phyloP scores from a whole-genome alignment of 2,329 filamentous ascomycete species.

The Pleochaeta shiraiana region DNA sequence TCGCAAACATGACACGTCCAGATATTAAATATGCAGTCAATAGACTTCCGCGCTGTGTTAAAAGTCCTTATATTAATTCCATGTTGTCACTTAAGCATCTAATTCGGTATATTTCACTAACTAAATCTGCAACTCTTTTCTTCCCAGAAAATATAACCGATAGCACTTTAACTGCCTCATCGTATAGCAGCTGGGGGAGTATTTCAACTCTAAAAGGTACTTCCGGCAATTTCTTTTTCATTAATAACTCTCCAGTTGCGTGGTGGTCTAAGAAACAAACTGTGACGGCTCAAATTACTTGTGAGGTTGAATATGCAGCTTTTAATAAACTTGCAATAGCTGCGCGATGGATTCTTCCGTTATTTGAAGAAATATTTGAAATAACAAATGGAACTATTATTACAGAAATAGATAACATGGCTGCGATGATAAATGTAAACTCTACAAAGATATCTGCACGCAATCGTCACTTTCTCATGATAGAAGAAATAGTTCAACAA shows the following conservation, averaged over 20 bases:
- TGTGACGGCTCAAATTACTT: too few species aligned
- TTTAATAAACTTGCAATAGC: background rate
- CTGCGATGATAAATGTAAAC: background rate
- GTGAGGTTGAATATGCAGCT: background rate
- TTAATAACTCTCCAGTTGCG: background rate
- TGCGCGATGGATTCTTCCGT: background rate
- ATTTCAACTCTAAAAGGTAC: background rate
- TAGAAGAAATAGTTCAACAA: background rate
- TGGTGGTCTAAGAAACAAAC: conserved; percentile 3
- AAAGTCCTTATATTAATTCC: background rate
- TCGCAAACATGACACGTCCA: background rate
- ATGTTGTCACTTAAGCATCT: too few species aligned
- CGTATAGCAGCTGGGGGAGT: too few species aligned
- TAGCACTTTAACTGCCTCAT: background rate
- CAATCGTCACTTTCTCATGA: background rate
- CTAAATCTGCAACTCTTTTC: background rate
- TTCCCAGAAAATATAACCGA: background rate
- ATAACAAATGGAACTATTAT: background rate
- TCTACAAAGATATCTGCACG: background rate
- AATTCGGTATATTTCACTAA: background rate
- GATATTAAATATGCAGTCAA: background rate
- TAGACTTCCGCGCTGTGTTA: background rate
- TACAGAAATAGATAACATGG: background rate
- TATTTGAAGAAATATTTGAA: background rate
- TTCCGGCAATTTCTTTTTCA: background rate